phyloP scores from a whole-genome alignment of 202 grass and related monocot genomes.

The Panicum virgatum region DNA sequence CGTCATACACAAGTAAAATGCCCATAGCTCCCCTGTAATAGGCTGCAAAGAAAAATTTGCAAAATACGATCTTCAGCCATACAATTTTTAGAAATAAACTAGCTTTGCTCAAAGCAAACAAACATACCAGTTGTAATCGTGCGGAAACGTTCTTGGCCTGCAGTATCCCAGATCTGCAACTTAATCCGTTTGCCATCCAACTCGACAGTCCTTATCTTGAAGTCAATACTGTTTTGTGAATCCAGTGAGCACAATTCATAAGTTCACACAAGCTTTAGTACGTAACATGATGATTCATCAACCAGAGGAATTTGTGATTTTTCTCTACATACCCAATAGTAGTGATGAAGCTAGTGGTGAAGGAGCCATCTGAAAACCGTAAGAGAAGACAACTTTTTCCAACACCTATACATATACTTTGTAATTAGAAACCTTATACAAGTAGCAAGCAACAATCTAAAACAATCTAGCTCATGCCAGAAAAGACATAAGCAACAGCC shows the following conservation, averaged over 20 bases:
- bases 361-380: constrained; percentile 73
- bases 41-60: constrained; percentile 54
- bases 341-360: constrained; percentile 79
- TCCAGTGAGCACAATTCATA: not conserved
- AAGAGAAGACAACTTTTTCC: constrained; percentile 80
- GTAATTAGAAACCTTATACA: not conserved
- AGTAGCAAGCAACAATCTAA: not conserved
- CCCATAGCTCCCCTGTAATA: constrained; percentile 87
- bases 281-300: constrained; percentile 9
- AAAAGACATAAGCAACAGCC: no score
- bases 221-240: constrained; percentile 62
- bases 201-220: constrained; percentile 80
- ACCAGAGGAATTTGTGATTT: not conserved
- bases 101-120: constrained; percentile 8
- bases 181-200: constrained; percentile 85
- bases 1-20: constrained; percentile 90
- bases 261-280: constrained; percentile 3
- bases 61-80: constrained; percentile 28
- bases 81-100: not conserved
- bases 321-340: constrained; percentile 62
- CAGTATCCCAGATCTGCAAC: constrained; percentile 84
- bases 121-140: constrained; percentile 74
- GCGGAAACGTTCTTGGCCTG: constrained; percentile 78
- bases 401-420: constrained; percentile 49
- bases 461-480: not conserved